Conservation (phyloP, 768 basidiomycete genomes). For the Sistotremastrum niveocremeum region DNA sequence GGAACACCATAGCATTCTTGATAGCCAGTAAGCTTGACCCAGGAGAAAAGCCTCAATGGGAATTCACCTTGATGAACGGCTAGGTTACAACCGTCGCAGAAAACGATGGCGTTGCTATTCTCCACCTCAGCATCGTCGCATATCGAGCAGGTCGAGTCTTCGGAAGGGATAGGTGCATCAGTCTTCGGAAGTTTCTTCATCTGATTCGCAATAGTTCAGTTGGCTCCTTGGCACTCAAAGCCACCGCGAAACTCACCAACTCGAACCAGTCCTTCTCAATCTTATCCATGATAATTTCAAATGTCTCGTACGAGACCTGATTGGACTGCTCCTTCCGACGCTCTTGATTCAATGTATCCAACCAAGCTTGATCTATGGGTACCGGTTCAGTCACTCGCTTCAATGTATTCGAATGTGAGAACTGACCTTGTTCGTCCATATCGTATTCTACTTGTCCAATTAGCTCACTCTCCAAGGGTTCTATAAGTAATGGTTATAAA, state of each 20-base stretch:
- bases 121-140: conserved; percentile 99
- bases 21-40: not conserved
- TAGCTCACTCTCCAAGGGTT: conserved; percentile 86
- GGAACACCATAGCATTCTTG: conserved; percentile 97
- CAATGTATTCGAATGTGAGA: not conserved
- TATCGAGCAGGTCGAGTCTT: conserved; percentile 93
- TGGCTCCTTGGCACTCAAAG: not conserved
- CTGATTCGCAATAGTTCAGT: conserved; percentile 26
- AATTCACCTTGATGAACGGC: conserved; percentile 94
- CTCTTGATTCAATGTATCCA: conserved; percentile 72
- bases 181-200: conserved; percentile 90
- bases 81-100: conserved; percentile 97
- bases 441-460: conserved; percentile 95
- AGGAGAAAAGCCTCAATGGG: not conserved
- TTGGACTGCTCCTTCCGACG: conserved; percentile 64
- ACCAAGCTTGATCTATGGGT: conserved; percentile 79
- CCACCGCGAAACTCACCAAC: conserved; percentile 39
- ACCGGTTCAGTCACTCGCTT: conserved; percentile 1
- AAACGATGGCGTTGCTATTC: conserved; percentile 97
- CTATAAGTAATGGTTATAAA: conserved; percentile 24
- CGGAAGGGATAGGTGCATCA: conserved; percentile 74
- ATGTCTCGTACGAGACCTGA: conserved; percentile 66
- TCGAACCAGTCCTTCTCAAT: conserved; percentile 99
- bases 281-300: conserved; percentile 95
- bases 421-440: conserved; percentile 94